Conservation (phyloP, 192 early-diverging fungal genomes). For the Haplosporangium gracile region DNA sequence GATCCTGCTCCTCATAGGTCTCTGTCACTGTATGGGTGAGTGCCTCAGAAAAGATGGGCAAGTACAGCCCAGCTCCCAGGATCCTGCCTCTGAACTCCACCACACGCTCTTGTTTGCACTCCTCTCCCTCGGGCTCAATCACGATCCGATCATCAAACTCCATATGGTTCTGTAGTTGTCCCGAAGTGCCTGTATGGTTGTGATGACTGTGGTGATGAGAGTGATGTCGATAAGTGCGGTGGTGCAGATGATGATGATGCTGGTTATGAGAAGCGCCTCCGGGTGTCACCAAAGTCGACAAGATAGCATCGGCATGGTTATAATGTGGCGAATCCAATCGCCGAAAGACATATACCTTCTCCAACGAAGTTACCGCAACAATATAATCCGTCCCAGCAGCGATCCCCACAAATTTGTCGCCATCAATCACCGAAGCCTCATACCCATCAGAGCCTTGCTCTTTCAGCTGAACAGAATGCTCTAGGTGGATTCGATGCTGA, state of each 20-base stretch:
- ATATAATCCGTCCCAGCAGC: constrained; percentile 43
- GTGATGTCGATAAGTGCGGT: neutral
- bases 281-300: neutral
- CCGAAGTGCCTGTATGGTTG: neutral
- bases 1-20: constrained; percentile 43
- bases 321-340: constrained; percentile 27
- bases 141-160: constrained; percentile 35
- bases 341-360: constrained; percentile 43
- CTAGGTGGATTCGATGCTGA: constrained; percentile 32
- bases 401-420: constrained; percentile 34
- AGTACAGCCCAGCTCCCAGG: constrained; percentile 25
- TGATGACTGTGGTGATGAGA: neutral
- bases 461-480: constrained; percentile 15
- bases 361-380: constrained; percentile 26
- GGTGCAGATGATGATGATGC: neutral
- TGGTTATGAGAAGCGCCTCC: neutral
- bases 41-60: constrained; percentile 50
- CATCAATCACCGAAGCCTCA: constrained; percentile 13
- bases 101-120: constrained; percentile 29
- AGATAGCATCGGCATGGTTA: neutral
- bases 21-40: constrained; percentile 24
- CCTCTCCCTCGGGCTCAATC: constrained; percentile 20
- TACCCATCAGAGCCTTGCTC: constrained; percentile 26
- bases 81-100: constrained; percentile 28
- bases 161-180: neutral